These are phyloP conservation scores for Apiospora arundinis DNA, from an alignment of 2,329 filamentous ascomycete genomes.

Conservation along the genomic window DNA sequence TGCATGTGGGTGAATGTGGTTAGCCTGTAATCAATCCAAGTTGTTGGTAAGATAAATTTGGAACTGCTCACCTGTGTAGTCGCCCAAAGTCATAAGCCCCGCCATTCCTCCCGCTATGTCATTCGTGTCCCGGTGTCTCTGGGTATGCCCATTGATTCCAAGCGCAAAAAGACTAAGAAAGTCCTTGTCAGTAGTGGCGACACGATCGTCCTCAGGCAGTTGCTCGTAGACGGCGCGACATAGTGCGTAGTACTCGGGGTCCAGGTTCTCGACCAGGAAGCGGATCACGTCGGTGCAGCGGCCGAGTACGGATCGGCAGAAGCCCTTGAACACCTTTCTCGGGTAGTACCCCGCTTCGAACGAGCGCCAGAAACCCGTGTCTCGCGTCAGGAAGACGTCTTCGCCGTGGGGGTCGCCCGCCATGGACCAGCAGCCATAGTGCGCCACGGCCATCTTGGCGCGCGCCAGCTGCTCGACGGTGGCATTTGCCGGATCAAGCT, in stretches of 20 bases:
- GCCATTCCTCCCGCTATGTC: background rate
- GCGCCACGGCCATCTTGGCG: conserved; percentile 29
- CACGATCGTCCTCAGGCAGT: background rate
- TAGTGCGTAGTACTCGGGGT: background rate
- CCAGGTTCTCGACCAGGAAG: conserved; percentile 22
- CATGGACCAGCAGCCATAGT: conserved; percentile 30
- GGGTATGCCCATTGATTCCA: conserved; percentile 27
- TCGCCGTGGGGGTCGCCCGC: conserved; percentile 23
- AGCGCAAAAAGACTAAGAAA: conserved; percentile 29
- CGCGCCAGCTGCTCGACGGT: conserved; percentile 27
- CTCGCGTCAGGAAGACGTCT: conserved; percentile 17
- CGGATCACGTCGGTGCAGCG: conserved; percentile 22
- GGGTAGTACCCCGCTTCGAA: background rate
- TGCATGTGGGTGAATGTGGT: too few species aligned
- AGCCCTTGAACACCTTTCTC: conserved; percentile 18
- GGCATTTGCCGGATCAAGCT: conserved; percentile 29
- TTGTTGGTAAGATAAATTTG: background rate
- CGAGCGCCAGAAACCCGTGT: background rate
- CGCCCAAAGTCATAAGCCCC: background rate
- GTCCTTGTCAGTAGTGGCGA: conserved; percentile 22
- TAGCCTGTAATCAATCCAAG: too few species aligned
- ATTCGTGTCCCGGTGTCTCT: conserved; percentile 24
- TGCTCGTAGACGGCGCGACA: background rate
- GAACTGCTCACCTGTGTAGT: background rate
- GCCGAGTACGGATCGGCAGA: conserved; percentile 22